These are phyloP conservation scores for Colletotrichum sp. DNA, from an alignment of 2,329 filamentous ascomycete genomes.

Conservation along the genomic window DNA sequence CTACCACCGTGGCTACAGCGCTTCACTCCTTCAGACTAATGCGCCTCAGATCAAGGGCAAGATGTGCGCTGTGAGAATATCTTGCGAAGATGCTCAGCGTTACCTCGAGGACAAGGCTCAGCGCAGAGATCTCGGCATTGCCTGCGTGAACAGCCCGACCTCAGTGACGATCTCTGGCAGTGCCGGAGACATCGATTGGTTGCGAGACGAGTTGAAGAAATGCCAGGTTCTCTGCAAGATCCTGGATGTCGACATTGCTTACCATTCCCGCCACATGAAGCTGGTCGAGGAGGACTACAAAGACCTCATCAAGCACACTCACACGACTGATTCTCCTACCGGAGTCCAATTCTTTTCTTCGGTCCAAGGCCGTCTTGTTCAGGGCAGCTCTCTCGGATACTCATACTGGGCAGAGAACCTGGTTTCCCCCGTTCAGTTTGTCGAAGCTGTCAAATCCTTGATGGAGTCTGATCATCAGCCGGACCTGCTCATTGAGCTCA, in stretches of 20 bases:
- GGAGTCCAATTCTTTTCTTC: slow-evolving; percentile 44
- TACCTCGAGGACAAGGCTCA: slow-evolving; percentile 28
- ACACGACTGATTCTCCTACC: not conserved
- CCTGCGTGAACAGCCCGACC: slow-evolving; percentile 49
- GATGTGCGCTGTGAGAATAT: slow-evolving; percentile 48
- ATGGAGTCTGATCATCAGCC: slow-evolving; percentile 33
- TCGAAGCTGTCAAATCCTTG: slow-evolving; percentile 41
- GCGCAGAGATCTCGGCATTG: slow-evolving; percentile 34
- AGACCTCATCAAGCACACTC: slow-evolving; percentile 28
- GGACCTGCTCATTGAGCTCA: slow-evolving; percentile 44
- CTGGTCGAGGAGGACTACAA: slow-evolving; percentile 40
- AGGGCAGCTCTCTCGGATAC: not conserved
- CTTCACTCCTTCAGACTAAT: slow-evolving; percentile 30
- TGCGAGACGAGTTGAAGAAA: slow-evolving; percentile 34
- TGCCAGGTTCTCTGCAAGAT: slow-evolving; percentile 37
- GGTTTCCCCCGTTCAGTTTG: slow-evolving; percentile 48
- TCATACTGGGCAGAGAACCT: slow-evolving; percentile 54
- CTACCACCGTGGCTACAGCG: slow-evolving; percentile 43
- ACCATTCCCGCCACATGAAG: slow-evolving; percentile 51
- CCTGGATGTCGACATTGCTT: slow-evolving; percentile 43
- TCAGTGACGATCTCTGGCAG: slow-evolving; percentile 50
- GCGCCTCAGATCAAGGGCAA: slow-evolving; percentile 35
- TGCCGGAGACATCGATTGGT: slow-evolving; percentile 30
- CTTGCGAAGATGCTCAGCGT: slow-evolving; percentile 26
- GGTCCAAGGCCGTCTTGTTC: slow-evolving; percentile 33